Percentiles rank a stretch among this genome's conserved stretches.
These are phyloP conservation scores for Xylariaceae sp. DNA, from an alignment of 2,329 filamentous ascomycete genomes.

Conservation along the genomic window DNA sequence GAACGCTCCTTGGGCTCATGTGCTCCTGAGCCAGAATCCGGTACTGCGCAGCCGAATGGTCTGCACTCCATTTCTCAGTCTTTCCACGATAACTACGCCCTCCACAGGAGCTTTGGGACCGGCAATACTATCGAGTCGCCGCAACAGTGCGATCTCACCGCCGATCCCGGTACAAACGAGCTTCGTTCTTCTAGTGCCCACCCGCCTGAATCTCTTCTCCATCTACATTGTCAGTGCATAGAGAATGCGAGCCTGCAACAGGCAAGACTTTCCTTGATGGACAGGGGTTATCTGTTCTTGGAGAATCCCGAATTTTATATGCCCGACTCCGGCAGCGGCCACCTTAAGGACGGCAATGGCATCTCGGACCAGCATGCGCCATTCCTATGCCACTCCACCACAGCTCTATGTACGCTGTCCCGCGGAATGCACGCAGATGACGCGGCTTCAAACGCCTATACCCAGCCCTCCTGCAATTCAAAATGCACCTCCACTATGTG, in stretches of 20 bases:
- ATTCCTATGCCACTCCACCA: slow-evolving; percentile 16
- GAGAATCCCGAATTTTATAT: neutral
- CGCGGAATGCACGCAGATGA: slow-evolving; percentile 21
- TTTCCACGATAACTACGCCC: slow-evolving; percentile 22
- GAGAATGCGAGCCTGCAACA: slow-evolving; percentile 4
- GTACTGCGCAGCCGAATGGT: slow-evolving; percentile 12
- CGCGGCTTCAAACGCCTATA: slow-evolving; percentile 22
- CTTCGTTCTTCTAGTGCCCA: neutral
- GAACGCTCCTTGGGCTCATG: neutral
- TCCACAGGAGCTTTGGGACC: slow-evolving; percentile 20
- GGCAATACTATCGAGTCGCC: slow-evolving; percentile 10
- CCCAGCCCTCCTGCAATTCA: slow-evolving; percentile 22
- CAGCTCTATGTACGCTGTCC: slow-evolving; percentile 14
- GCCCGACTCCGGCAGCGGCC: neutral
- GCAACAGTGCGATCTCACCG: slow-evolving; percentile 13
- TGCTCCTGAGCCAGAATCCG: slow-evolving; percentile 10
- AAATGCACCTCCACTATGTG: slow-evolving; percentile 29
- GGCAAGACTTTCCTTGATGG: neutral
- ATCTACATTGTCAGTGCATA: slow-evolving; percentile 13
- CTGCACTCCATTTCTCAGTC: slow-evolving; percentile 18
- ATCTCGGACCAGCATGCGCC: slow-evolving; percentile 6
- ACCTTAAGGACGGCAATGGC: slow-evolving; percentile 6
- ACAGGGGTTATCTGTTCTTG: neutral
- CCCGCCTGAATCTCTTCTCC: slow-evolving; percentile 3
- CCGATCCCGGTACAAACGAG: slow-evolving; percentile 1